Evolutionary conservation across 2,329 filamentous ascomycete species (phyloP), one percentile per base, ranked within the genome.

Genomic region (Amylocarpus encephaloides): DNA sequence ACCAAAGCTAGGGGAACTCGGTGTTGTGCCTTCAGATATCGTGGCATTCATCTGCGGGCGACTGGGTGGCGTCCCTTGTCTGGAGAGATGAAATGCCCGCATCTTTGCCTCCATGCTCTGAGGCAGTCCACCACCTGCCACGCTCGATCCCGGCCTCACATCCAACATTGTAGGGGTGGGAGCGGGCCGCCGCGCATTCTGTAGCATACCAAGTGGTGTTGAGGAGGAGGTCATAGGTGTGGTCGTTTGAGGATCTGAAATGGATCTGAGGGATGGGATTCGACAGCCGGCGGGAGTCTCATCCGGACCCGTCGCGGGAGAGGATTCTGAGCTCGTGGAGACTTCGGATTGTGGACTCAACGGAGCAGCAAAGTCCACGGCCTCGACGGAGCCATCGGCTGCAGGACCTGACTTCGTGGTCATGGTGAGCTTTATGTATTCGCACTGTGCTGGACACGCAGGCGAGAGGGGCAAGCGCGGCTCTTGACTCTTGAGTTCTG

Each of bases 191-290:
- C 81, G 73, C 4, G 78, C 80, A 57, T 71, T 79, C 67, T 84
- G 89, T 62, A 95, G 72, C 51, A 87, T 79, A 36, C 89, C 89
- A 3, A 91, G 73, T 36, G 88, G 83, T 26, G 86, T 93, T n/a
- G 90, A 95, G n/a, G 83, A 90, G 6, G 85, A 72, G 49, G 80
- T 88, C 81, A 95, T 90, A 50, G 70, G 67, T 19, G 69, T 68
- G 29, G 71, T 64, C 48, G 71, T 73, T 56, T 74, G 71, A 16
- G 82, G 71, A 44, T 83, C 79, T 48, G 82, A 81, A 16, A 78
- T 68, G 42, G 80, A 78, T 59, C 82, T 78, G 38, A 82, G 67
- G 5, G 80, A 79, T 16, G 80, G 75, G 51, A 83, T 63, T 66
- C 81, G 69, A 66, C 77, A 71, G 34, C 59, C 53, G 33, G 53